Percentiles rank a stretch among this genome's conserved stretches.
Evolutionary conservation across 805 yeast species (phyloP).

Genomic region (Cyberlindnera nakhonratchasimensis): DNA sequence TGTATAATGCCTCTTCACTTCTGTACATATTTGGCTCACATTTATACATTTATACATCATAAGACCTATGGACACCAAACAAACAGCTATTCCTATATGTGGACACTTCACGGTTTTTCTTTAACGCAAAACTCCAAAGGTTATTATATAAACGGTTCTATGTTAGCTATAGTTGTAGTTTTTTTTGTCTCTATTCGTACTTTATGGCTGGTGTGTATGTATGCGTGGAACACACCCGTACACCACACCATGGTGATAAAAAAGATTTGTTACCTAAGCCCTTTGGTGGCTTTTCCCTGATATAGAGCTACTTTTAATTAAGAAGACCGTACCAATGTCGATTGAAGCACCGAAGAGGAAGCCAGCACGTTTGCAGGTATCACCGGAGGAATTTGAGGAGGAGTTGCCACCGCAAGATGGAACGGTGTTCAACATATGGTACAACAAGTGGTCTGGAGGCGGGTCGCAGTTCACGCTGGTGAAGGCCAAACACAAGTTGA

Average conservation of each 20-base stretch:
- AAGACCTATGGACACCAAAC: too few species aligned
- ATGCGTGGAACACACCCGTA: neutral
- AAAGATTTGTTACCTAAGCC: too few species aligned
- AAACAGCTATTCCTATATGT: too few species aligned
- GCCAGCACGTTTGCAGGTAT: slow-evolving; percentile 75
- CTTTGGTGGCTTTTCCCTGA: too few species aligned
- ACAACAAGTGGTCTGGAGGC: slow-evolving; percentile 75
- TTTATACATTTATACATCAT: too few species aligned
- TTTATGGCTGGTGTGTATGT: too few species aligned
- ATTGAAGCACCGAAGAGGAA: slow-evolving; percentile 11
- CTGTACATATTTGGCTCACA: too few species aligned
- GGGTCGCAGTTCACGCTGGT: slow-evolving; percentile 35
- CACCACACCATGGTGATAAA: neutral
- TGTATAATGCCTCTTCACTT: too few species aligned
- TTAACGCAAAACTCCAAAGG: neutral
- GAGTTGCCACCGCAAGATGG: slow-evolving; percentile 79
- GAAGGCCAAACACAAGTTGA: slow-evolving; percentile 57
- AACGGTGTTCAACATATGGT: slow-evolving; percentile 82
- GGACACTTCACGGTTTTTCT: too few species aligned
- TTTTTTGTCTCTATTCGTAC: neutral
- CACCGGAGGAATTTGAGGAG: slow-evolving; percentile 51
- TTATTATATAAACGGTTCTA: neutral
- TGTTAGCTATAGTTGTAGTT: neutral
- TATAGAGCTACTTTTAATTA: neutral
- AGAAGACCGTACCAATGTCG: too few species aligned